These are phyloP conservation scores for Yamadazyma sp. DNA, from an alignment of 1,139 yeast genomes.

Conservation along the genomic window DNA sequence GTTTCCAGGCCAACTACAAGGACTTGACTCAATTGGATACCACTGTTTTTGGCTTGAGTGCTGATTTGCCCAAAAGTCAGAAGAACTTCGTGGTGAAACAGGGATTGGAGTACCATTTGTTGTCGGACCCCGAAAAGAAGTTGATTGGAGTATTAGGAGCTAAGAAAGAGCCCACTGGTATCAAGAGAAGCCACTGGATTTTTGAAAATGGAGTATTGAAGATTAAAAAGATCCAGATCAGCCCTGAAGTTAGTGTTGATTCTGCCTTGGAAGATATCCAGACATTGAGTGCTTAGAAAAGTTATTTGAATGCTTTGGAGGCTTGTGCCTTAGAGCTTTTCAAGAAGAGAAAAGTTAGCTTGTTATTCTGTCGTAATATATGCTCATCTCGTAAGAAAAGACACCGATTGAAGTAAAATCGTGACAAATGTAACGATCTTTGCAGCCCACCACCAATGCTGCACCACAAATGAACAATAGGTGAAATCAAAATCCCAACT, in stretches of 20 bases:
- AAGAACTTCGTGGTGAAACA: slow-evolving; percentile 73
- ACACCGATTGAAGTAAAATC: slow-evolving; percentile 36
- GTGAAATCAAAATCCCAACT: slow-evolving; percentile 68
- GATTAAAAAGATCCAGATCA: slow-evolving; percentile 62
- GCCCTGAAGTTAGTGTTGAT: slow-evolving; percentile 75
- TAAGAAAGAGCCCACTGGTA: slow-evolving; percentile 73
- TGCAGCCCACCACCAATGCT: slow-evolving; percentile 95
- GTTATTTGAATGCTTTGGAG: no score
- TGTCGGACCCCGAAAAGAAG: slow-evolving; percentile 72
- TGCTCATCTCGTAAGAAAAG: slow-evolving; percentile 8
- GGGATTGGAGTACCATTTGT: slow-evolving; percentile 65
- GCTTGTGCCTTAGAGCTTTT: no score
- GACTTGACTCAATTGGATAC: slow-evolving; percentile 52
- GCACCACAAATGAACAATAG: slow-evolving; percentile 81
- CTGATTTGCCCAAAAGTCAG: slow-evolving; percentile 76
- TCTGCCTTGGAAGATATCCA: slow-evolving; percentile 60
- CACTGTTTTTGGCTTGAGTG: slow-evolving; percentile 65
- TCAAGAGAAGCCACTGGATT: slow-evolving; percentile 87
- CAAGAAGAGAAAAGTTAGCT: background rate
- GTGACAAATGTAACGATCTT: slow-evolving; percentile 55
- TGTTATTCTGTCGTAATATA: background rate
- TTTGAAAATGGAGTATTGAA: slow-evolving; percentile 74
- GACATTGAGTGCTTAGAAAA: slow-evolving; percentile 1
- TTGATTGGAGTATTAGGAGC: slow-evolving; percentile 81
- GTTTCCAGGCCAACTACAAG: slow-evolving; percentile 69